These are phyloP conservation scores for Cordyceps tenuipes DNA, from an alignment of 2,329 filamentous ascomycete genomes.

Conservation along the genomic window DNA sequence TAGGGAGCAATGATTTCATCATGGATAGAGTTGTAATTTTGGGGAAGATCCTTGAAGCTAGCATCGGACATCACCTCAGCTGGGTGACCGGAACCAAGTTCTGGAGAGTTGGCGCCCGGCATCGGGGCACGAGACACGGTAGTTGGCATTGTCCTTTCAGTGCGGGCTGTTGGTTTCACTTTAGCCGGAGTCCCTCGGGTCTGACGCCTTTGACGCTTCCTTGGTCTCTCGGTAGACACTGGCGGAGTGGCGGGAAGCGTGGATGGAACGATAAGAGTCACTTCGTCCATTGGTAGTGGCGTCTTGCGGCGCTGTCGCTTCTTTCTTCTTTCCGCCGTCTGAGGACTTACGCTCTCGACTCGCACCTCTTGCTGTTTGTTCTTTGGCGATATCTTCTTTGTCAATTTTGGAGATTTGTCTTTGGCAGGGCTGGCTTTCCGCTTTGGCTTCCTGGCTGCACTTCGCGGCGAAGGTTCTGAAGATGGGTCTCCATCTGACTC, in stretches of 20 bases:
- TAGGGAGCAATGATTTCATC: background rate
- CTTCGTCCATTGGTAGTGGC: slow-evolving; percentile 25
- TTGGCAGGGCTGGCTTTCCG: background rate
- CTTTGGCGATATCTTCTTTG: background rate
- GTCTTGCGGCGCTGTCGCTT: slow-evolving; percentile 27
- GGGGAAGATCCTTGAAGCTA: background rate
- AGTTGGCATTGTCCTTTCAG: background rate
- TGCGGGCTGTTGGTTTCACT: background rate
- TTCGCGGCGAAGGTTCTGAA: background rate
- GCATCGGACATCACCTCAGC: background rate
- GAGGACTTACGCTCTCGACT: background rate
- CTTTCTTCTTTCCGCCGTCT: slow-evolving; percentile 14
- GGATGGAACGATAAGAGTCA: slow-evolving; percentile 20
- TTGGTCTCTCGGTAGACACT: background rate
- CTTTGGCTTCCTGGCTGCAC: background rate
- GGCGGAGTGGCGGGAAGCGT: slow-evolving; percentile 3
- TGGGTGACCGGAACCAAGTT: background rate
- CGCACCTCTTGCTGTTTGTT: background rate
- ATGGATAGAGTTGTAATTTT: background rate
- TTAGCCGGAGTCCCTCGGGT: too few species aligned
- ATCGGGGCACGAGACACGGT: background rate
- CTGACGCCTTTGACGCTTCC: background rate
- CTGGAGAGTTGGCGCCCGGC: background rate
- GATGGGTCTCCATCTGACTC: background rate
- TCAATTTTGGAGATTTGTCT: background rate